Conservation (phyloP, 2,329 filamentous ascomycete species). For the Aotearoamyces nothofagi region DNA sequence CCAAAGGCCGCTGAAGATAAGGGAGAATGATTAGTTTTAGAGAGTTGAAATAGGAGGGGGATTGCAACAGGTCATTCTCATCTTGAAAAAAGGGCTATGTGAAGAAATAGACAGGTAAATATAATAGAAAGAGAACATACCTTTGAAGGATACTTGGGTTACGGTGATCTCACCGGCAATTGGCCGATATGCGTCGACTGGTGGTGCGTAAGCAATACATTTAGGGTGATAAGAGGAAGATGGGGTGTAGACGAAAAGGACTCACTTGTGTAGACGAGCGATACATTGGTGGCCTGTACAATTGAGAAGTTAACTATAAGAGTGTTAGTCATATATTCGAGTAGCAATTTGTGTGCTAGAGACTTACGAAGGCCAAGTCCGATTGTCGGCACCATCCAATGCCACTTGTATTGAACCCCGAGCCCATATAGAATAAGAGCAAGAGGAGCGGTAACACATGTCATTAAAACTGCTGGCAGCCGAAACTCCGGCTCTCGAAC, state of each 20-base stretch:
- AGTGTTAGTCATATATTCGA: too few relatives aligned
- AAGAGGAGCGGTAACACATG: constrained; percentile 32
- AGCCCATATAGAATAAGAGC: constrained; percentile 30
- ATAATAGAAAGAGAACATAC: constrained; percentile 18
- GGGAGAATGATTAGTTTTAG: background rate
- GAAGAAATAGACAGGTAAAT: too few relatives aligned
- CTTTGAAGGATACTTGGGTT: constrained; percentile 38
- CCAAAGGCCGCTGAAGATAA: constrained; percentile 30
- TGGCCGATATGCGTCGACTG: constrained; percentile 41
- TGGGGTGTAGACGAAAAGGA: too few relatives aligned
- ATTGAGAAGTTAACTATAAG: constrained; percentile 36
- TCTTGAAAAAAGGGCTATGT: too few relatives aligned
- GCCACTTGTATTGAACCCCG: constrained; percentile 28
- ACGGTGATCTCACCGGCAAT: constrained; percentile 39
- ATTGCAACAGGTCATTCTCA: too few relatives aligned
- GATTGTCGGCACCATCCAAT: constrained; percentile 40
- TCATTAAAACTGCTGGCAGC: constrained; percentile 35
- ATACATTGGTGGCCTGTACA: constrained; percentile 37
- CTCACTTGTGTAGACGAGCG: constrained; percentile 39
- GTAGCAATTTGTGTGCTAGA: too few relatives aligned
- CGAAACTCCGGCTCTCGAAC: constrained; percentile 45
- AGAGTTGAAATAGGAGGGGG: background rate
- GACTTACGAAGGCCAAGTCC: constrained; percentile 33
- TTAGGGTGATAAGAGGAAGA: too few relatives aligned
- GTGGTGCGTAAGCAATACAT: too few relatives aligned